Conservation (phyloP, 2,329 filamentous ascomycete species). For the Fusarium nodosum region DNA sequence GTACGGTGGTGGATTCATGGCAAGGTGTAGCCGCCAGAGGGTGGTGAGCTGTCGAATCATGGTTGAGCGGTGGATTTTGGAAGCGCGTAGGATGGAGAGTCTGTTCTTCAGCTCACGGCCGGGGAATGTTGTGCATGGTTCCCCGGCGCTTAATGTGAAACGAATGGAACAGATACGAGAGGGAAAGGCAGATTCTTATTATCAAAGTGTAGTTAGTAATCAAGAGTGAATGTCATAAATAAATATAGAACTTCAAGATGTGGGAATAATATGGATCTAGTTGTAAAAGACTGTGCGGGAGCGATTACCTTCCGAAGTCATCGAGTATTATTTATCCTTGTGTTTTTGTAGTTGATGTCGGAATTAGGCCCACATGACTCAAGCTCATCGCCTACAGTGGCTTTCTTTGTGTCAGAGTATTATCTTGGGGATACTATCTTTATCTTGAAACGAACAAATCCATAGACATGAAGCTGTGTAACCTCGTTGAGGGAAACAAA, state of each 20-base stretch:
- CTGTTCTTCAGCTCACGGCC: background rate
- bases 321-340: background rate
- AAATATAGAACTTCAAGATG: background rate
- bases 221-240: background rate
- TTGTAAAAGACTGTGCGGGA: background rate
- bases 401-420: slow-evolving; percentile 3
- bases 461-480: background rate
- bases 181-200: background rate
- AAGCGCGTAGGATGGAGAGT: slow-evolving; percentile 6
- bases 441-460: background rate
- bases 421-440: background rate
- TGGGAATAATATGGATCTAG: background rate
- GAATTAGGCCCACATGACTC: background rate
- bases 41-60: slow-evolving; percentile 1
- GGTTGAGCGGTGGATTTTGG: background rate
- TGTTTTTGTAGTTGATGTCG: background rate
- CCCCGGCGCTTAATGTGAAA: slow-evolving; percentile 20
- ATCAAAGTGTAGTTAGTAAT: too few relatives aligned
- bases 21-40: slow-evolving; percentile 5
- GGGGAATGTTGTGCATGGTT: background rate
- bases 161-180: background rate
- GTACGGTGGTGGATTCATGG: background rate
- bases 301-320: background rate
- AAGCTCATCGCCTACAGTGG: background rate
- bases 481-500: background rate